phyloP scores from a whole-genome alignment of 192 early-diverging fungal genomes.

The Linnemannia zychae region DNA sequence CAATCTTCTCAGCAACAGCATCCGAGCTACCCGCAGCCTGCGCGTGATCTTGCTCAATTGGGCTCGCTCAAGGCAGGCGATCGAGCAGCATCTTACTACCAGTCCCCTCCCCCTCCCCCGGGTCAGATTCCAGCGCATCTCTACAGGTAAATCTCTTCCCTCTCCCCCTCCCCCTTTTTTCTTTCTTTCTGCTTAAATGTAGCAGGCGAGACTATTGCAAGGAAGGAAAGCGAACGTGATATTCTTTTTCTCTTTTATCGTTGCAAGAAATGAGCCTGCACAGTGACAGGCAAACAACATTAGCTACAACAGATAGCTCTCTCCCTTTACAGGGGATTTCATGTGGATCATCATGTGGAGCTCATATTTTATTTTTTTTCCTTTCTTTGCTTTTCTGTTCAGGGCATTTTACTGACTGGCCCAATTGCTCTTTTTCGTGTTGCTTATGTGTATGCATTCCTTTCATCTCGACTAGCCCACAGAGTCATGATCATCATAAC shows the following conservation, averaged over 20 bases:
- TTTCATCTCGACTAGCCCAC: not conserved
- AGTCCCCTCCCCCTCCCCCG: conserved; percentile 10
- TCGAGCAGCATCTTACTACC: conserved; percentile 22
- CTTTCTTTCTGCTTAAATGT: not conserved
- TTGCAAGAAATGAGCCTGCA: not conserved
- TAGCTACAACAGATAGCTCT: not conserved
- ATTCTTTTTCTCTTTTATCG: not conserved
- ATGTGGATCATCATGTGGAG: conserved; percentile 4
- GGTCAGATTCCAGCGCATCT: conserved; percentile 15
- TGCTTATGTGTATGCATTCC: not conserved
- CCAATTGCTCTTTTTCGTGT: not conserved
- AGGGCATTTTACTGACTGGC: not conserved
- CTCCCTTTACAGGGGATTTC: not conserved
- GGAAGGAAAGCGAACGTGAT: not conserved
- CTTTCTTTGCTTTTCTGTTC: not conserved
- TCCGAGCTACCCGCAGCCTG: conserved; percentile 14
- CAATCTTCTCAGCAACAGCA: conserved; percentile 20
- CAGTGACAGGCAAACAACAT: not conserved
- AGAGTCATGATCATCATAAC: conserved; percentile 19
- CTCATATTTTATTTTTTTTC: not conserved
- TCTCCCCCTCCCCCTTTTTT: too few relatives aligned
- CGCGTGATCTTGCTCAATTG: conserved; percentile 25
- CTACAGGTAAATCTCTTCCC: conserved; percentile 21
- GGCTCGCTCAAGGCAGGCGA: conserved; percentile 19
- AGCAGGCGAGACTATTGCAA: too few relatives aligned